Evolutionary conservation across 1,139 yeast species (phyloP).

Genomic region (Scheffersomyces lignicola): DNA sequence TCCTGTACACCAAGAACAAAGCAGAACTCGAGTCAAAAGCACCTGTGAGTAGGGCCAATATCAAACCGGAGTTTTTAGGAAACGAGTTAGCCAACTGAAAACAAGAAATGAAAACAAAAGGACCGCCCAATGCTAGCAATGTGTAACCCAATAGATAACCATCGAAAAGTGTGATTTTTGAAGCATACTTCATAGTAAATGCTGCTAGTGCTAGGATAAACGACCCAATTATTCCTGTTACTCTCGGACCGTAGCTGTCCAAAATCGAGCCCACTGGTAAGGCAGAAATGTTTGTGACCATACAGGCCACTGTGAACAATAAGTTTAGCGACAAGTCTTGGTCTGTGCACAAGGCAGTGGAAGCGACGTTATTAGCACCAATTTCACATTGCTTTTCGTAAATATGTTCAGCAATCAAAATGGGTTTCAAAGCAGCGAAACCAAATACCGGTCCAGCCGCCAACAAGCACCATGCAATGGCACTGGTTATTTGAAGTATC

Average conservation of each 20-base stretch:
- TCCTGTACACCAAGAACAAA: conserved; percentile 57
- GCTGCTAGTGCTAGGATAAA: conserved; percentile 55
- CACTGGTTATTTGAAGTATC: conserved; percentile 47
- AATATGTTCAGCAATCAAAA: conserved; percentile 74
- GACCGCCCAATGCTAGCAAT: conserved; percentile 46
- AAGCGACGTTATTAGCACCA: conserved; percentile 15
- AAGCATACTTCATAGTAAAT: conserved; percentile 42
- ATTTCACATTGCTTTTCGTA: conserved; percentile 59
- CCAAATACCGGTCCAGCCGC: conserved; percentile 96
- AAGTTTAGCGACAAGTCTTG: conserved; percentile 82
- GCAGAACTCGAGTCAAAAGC: conserved; percentile 49
- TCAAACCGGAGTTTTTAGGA: conserved; percentile 43
- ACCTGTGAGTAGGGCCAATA: conserved; percentile 45
- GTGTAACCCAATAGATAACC: conserved; percentile 42
- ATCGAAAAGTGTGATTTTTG: conserved; percentile 27
- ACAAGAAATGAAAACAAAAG: conserved; percentile 47
- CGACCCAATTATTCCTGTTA: conserved; percentile 77
- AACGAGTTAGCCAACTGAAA: conserved; percentile 48
- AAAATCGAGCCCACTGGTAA: conserved; percentile 77
- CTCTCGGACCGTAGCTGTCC: conserved; percentile 77
- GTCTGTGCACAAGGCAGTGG: conserved; percentile 50
- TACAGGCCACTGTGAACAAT: conserved; percentile 84
- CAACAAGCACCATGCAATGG: conserved; percentile 80
- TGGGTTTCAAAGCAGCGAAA: conserved; percentile 89
- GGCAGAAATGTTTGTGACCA: conserved; percentile 81